Evolutionary conservation across 192 early-diverging fungal species (phyloP), one percentile per base, ranked within the genome.

Genomic region (Coemansia sp.): DNA sequence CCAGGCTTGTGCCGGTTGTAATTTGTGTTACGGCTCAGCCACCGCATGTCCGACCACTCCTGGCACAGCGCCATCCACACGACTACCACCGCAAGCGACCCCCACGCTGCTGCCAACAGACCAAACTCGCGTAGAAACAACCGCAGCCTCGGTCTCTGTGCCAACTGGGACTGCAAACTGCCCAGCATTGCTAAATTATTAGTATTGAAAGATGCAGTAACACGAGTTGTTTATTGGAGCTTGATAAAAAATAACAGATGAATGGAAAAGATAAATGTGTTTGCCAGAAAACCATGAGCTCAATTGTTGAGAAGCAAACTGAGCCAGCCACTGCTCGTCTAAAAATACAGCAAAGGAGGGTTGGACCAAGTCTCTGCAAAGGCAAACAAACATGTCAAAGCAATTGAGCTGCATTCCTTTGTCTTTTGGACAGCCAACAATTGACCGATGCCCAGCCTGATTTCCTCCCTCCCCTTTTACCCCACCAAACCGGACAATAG

Each of bases 1-100:
- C 23, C 32, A 22, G 35, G 9, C 0, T 38, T 4, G 21, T 49
- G 43, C n/a, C 12, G 11, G 29, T 12, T 24, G 21, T 14, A 9
- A 9, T 53, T 32, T 2, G 5, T 21, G 4, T 7, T 52, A 15
- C 7, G 9, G 22, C 37, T 35, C 22, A 47, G 32, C 73, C 78
- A 81, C 19, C 78, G 78, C 66, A 72, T 72, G 47, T 81, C 78
- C 2, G 78, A 81, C 73, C 72, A 75, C 56, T 60, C 69, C 45
- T 81, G 78, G 59, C 66, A 68, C n/a, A 75, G 11, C 41, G 43
- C 50, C 78, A 81, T 81, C 72, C 68, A 75, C 15, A 69, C 41
- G 4, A 65, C 64, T 2, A 81, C 63, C 2, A 54, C 41, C 14
- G 51, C 39, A 21, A 80, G 47, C n/a, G 55, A 27, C 1, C 9